Conservation (phyloP, 305 asterid species). For the Rubia balearica region DNA sequence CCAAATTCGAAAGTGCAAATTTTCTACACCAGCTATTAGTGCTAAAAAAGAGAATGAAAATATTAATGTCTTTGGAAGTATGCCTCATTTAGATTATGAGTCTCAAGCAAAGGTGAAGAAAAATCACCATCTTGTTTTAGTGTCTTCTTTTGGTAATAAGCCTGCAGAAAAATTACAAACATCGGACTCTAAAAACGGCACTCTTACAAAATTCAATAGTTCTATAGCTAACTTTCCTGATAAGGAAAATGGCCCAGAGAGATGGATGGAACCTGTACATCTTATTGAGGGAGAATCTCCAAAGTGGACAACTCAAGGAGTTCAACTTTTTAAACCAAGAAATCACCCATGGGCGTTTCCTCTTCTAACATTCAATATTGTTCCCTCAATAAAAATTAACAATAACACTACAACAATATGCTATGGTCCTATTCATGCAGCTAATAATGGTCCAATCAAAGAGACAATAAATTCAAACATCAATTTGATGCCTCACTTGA, state of each 20-base stretch:
- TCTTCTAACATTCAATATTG: neutral
- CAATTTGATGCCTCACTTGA: neutral
- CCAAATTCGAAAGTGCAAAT: neutral
- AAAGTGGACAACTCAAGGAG: neutral
- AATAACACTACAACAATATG: neutral
- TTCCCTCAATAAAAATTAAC: neutral
- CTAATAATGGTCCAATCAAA: neutral
- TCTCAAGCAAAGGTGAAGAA: neutral
- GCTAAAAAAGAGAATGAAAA: neutral
- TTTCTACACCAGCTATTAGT: neutral
- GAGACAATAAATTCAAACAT: neutral
- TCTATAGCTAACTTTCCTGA: neutral
- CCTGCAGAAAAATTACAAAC: neutral
- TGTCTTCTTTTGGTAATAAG: neutral
- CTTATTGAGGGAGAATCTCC: neutral
- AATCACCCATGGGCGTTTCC: neutral
- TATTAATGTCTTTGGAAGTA: neutral
- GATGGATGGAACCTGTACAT: too few species aligned
- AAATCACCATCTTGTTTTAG: too few species aligned
- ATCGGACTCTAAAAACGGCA: neutral
- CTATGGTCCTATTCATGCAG: neutral
- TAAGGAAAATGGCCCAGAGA: neutral
- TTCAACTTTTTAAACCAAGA: neutral
- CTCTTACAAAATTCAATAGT: neutral
- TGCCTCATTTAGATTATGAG: neutral